These are phyloP conservation scores for Trypanosomatidae sp. DNA, from an alignment of 208 protist genomes.

Conservation along the genomic window DNA sequence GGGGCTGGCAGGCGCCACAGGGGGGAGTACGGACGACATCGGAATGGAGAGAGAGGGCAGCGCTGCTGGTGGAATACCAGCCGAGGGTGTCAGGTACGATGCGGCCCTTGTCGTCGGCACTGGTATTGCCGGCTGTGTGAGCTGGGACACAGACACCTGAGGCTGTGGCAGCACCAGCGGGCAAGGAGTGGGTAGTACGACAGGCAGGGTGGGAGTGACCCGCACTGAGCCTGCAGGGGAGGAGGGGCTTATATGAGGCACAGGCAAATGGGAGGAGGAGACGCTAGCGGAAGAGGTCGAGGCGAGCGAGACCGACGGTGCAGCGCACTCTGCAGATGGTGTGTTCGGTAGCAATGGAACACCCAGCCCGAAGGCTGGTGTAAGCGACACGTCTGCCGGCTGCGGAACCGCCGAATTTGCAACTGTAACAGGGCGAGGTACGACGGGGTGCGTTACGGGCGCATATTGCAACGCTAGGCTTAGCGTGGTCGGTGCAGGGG, in stretches of 20 bases:
- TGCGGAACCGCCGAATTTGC: neutral
- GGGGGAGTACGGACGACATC: neutral
- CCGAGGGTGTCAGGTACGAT: neutral
- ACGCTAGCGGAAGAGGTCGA: neutral
- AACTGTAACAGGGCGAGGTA: neutral
- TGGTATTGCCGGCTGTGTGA: neutral
- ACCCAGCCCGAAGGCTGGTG: neutral
- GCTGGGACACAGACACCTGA: neutral
- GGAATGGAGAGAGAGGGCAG: neutral
- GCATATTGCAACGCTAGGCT: neutral
- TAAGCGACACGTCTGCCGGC: neutral
- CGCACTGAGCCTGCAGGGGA: neutral
- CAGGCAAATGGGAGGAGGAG: neutral
- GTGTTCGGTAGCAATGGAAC: neutral
- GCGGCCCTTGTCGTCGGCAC: neutral
- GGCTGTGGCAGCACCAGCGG: neutral
- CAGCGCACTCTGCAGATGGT: neutral
- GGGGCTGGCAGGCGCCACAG: neutral
- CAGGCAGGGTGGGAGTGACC: neutral
- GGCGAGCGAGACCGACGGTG: neutral
- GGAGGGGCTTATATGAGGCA: neutral
- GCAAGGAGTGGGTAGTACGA: neutral
- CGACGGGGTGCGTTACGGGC: neutral
- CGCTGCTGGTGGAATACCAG: neutral
- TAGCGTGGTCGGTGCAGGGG: neutral